Conservation (phyloP, 768 basidiomycete species). For the Tulasnella sp. region DNA sequence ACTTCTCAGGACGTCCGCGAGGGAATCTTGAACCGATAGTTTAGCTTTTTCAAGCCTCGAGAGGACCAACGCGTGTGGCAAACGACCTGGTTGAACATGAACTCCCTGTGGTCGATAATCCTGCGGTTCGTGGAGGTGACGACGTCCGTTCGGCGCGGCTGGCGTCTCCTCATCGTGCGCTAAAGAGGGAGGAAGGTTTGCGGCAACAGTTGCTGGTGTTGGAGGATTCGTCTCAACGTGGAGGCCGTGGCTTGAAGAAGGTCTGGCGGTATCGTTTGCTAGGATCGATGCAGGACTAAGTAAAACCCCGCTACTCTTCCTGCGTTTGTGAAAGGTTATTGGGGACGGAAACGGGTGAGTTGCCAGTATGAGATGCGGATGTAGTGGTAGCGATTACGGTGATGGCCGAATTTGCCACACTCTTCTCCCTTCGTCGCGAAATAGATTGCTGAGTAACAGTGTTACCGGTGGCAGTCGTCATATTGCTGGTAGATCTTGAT, state of each 20-base stretch:
- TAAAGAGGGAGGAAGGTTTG: neutral
- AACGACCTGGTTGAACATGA: conserved; percentile 1
- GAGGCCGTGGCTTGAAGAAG: conserved; percentile 17
- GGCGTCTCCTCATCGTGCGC: conserved; percentile 15
- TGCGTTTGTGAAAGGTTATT: neutral
- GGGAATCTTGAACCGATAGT: conserved; percentile 9
- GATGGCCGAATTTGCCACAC: neutral
- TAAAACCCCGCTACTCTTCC: conserved; percentile 1
- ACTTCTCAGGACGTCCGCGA: conserved; percentile 18
- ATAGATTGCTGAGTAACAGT: conserved; percentile 6
- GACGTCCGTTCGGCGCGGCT: neutral
- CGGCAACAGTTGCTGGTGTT: conserved; percentile 8
- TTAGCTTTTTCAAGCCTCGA: conserved; percentile 21
- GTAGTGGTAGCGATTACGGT: conserved; percentile 2
- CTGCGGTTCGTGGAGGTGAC: neutral
- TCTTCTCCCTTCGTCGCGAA: neutral
- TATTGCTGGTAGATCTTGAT: neutral
- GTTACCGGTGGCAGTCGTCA: neutral
- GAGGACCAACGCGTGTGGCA: conserved; percentile 21
- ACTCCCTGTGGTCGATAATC: neutral
- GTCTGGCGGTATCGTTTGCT: conserved; percentile 12
- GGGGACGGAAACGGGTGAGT: neutral
- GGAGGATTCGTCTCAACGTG: conserved; percentile 25
- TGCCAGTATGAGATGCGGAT: neutral
- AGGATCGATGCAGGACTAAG: neutral